phyloP scores from a whole-genome alignment of 2,329 filamentous ascomycete genomes.

The Botrytis sinoallii region DNA sequence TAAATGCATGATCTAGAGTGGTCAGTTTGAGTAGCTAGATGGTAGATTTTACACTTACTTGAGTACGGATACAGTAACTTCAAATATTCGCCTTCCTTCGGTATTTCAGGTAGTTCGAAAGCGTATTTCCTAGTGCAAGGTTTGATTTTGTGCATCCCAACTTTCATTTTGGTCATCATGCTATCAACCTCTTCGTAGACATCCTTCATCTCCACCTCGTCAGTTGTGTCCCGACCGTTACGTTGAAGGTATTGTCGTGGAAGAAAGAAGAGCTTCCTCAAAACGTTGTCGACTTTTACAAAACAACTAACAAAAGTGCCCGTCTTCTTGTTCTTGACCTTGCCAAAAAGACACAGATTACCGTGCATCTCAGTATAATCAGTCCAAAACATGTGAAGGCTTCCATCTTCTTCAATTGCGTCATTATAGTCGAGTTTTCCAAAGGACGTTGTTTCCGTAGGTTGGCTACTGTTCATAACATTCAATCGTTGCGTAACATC shows the following conservation, averaged over 20 bases:
- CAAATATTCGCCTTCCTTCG: conserved; percentile 85
- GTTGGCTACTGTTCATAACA: conserved; percentile 72
- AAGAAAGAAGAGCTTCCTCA: conserved; percentile 89
- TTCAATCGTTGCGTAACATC: conserved; percentile 82
- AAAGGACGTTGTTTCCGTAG: conserved; percentile 58
- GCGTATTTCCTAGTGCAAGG: conserved; percentile 86
- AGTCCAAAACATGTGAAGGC: conserved; percentile 91
- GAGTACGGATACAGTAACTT: conserved; percentile 96
- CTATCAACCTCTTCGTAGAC: conserved; percentile 87
- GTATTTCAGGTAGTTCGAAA: conserved; percentile 84
- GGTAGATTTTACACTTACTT: conserved; percentile 46
- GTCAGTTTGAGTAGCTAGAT: conserved; percentile 20
- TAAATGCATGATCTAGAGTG: conserved; percentile 63
- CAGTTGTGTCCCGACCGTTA: conserved; percentile 61
- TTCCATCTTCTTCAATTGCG: conserved; percentile 91
- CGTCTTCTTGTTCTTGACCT: conserved; percentile 85
- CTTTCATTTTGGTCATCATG: conserved; percentile 82
- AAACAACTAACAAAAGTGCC: conserved; percentile 85
- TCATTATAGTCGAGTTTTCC: conserved; percentile 82
- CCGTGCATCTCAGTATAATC: conserved; percentile 94
- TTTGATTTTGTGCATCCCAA: conserved; percentile 92
- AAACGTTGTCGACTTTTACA: conserved; percentile 90
- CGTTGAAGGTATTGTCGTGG: conserved; percentile 71
- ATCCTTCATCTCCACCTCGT: conserved; percentile 81
- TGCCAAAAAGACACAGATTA: conserved; percentile 90